Base-by-base conservation (phyloP, 768 basidiomycete genomes). In the Russula sp. region DNA sequence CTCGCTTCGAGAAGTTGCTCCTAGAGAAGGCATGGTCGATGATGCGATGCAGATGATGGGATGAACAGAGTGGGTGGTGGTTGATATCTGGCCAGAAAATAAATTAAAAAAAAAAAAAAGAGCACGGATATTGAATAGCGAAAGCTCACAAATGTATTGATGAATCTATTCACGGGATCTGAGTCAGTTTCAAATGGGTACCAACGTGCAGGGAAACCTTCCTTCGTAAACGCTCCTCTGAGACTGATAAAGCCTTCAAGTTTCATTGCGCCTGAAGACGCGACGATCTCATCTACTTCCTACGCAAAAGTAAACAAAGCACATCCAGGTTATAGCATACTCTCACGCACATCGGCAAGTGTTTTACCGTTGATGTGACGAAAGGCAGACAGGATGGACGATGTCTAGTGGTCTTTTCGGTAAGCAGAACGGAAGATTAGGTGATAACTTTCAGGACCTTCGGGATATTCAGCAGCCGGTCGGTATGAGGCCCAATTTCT, bases 191-290 rank as follows among this genome's bases (percentile, higher is more conserved):
- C 50, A 50, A 35, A 50, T 32, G 50, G n/a, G 6, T 13, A 44
- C 51, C 20, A 34, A 22, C n/a, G 32, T 56, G 54, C 63, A 66
- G 55, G 55, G 10, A 69, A 67, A 63, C 69, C 59, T 64, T 86
- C 94, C 78, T 88, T 93, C 22, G 90, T 86, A 64, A 78, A 75
- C 27, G 87, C 82, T 8, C 91, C 91, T 18, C 83, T 81, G 6
- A 93, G 77, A 71, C 91, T 90, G 60, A 97, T 84, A 71, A 98
- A 98, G 0, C 96, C 96, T 61, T 86, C 77, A 8, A 92, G 75
- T 49, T 73, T 80, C 69, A 88, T 73, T 16, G 77, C 75, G 9
- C 76, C 85, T n/a, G 73, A 77, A 39, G 68, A 70, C 1, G 78
- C 73, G 34, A 83, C 68, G 54, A 94, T 79, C 59, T 82, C 80